Conservation (phyloP, 306 rosid genomes). For the Erythrophleum fordii region DNA sequence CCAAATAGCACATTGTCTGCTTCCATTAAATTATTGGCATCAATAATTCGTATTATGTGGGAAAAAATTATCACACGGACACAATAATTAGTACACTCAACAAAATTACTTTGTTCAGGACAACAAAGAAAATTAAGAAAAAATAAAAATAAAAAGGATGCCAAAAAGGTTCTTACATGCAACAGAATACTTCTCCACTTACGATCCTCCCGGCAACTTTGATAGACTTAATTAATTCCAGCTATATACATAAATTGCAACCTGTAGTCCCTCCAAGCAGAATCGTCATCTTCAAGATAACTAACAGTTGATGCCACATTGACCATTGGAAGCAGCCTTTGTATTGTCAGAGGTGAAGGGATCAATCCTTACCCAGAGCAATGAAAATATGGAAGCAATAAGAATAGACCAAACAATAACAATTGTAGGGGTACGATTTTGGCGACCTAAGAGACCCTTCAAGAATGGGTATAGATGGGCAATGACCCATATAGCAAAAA, state of each 20-base stretch:
- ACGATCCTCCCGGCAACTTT: conserved; percentile 33
- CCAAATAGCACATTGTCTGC: conserved; percentile 5
- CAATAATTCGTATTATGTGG: conserved; percentile 31
- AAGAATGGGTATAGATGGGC: conserved; percentile 94
- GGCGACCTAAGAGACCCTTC: conserved; percentile 92
- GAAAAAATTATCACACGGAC: conserved; percentile 21
- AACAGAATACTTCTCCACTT: not conserved
- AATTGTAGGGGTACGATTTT: conserved; percentile 88
- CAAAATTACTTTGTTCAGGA: not conserved
- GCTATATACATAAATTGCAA: conserved; percentile 52
- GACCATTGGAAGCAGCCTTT: conserved; percentile 58
- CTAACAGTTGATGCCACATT: conserved; percentile 85
- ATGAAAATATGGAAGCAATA: conserved; percentile 90
- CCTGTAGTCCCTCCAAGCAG: conserved; percentile 29
- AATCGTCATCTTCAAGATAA: conserved; percentile 27
- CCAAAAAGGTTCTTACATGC: conserved; percentile 18
- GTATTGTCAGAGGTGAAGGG: conserved; percentile 63
- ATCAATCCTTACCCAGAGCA: conserved; percentile 92
- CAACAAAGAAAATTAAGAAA: not conserved
- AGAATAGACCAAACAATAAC: conserved; percentile 92
- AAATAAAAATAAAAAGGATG: conserved; percentile 27
- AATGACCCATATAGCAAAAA: conserved; percentile 91
- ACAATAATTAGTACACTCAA: conserved; percentile 1
- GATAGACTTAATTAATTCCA: conserved; percentile 38
- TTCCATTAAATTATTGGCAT: conserved; percentile 35